phyloP scores from a whole-genome alignment of 352 stramenopile genomes.

The Thalassiosira hispida region DNA sequence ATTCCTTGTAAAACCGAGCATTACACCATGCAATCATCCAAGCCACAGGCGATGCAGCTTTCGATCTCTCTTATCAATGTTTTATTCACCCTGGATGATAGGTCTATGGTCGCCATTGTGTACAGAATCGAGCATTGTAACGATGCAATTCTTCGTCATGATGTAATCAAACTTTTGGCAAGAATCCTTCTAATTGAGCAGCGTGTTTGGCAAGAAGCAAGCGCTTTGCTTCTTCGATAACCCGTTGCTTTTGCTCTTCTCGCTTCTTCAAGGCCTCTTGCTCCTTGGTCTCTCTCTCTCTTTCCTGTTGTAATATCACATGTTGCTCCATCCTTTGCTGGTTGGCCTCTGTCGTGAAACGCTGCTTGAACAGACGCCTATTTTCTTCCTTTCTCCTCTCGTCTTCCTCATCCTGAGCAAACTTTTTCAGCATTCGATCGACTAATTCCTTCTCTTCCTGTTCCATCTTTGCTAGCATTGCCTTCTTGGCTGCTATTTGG shows the following conservation, averaged over 20 bases:
- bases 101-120: no score
- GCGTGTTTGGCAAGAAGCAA: slow-evolving; percentile 89
- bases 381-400: slow-evolving; percentile 57
- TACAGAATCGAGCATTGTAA: no score
- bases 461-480: slow-evolving; percentile 74
- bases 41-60: no score
- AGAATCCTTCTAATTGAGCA: slow-evolving; percentile 86
- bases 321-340: slow-evolving; percentile 76
- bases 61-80: no score
- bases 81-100: no score
- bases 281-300: slow-evolving; percentile 86
- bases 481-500: slow-evolving; percentile 66
- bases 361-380: slow-evolving; percentile 47
- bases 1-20: no score
- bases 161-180: slow-evolving; percentile 76
- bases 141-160: no score
- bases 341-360: slow-evolving; percentile 57
- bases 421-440: slow-evolving; percentile 89
- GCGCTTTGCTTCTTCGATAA: slow-evolving; percentile 89
- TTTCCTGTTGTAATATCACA: slow-evolving; percentile 86
- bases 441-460: slow-evolving; percentile 87
- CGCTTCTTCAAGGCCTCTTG: slow-evolving; percentile 81
- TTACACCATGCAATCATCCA: no score
- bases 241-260: slow-evolving; percentile 87
- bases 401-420: slow-evolving; percentile 66